A percentile compares a stretch with the other conserved stretches of the same genome.
phyloP scores from a whole-genome alignment of 345 rosid species.

The Camelina neglecta region DNA sequence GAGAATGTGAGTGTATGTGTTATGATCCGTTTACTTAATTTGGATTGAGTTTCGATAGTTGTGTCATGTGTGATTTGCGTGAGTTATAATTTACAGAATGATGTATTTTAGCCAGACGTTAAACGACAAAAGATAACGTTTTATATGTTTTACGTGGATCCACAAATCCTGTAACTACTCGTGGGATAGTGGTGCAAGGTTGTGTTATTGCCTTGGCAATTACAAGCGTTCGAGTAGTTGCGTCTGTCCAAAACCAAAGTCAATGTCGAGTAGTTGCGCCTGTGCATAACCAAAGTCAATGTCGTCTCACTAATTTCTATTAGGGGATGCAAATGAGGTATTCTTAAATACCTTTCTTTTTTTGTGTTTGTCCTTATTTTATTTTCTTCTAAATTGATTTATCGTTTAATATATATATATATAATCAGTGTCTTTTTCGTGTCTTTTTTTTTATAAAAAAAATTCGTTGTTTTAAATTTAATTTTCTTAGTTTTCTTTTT shows the following conservation, averaged over 20 bases:
- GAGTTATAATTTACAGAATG: too few relatives aligned
- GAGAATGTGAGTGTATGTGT: neutral
- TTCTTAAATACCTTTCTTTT: neutral
- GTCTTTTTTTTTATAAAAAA: too few relatives aligned
- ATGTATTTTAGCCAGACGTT: too few relatives aligned
- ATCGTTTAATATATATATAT: too few relatives aligned
- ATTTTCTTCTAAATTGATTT: too few relatives aligned
- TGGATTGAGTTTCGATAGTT: neutral
- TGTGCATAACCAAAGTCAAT: neutral
- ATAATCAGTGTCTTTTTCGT: too few relatives aligned
- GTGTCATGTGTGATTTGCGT: neutral
- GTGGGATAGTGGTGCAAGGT: neutral
- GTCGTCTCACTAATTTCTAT: neutral
- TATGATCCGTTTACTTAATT: neutral
- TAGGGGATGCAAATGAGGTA: neutral
- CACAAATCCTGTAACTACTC: neutral
- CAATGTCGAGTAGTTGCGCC: neutral
- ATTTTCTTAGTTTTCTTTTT: too few relatives aligned
- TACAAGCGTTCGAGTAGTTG: neutral
- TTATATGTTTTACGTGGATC: too few relatives aligned
- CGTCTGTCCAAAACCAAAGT: too few relatives aligned
- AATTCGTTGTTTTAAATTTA: too few relatives aligned
- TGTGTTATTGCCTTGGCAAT: neutral
- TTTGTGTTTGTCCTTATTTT: too few relatives aligned
- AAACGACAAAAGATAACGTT: too few relatives aligned